phyloP scores from a whole-genome alignment of 306 rosid genomes.

The Fagus sylvatica region DNA sequence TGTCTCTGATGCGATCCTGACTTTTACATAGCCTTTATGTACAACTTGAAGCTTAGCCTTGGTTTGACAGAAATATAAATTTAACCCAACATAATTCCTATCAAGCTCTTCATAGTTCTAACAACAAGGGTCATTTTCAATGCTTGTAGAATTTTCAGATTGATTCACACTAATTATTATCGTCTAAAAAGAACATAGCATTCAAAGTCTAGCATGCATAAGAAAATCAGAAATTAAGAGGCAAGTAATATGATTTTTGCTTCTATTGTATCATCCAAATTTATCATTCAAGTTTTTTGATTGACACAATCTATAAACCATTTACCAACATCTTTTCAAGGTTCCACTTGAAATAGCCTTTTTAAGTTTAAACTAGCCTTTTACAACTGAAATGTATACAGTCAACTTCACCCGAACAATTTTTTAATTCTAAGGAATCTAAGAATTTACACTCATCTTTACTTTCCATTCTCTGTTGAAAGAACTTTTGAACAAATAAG shows the following conservation, averaged over 20 bases:
- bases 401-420: neutral
- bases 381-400: neutral
- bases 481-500: neutral
- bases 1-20: neutral
- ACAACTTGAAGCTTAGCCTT: neutral
- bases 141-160: neutral
- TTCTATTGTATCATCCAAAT: neutral
- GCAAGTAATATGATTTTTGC: neutral
- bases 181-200: neutral
- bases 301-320: neutral
- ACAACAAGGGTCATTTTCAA: neutral
- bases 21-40: neutral
- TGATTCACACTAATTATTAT: neutral
- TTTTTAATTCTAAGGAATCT: neutral
- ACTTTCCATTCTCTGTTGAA: neutral
- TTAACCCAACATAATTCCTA: neutral
- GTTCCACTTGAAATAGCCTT: neutral
- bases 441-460: neutral
- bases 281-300: neutral
- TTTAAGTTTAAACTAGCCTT: neutral
- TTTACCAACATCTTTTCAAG: neutral
- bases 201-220: neutral
- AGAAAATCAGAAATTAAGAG: neutral
- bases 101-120: neutral
- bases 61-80: neutral